Evolutionary conservation across 108 stramenopile species (phyloP).

Genomic region (Pseudonitzschia delicatissima): DNA sequence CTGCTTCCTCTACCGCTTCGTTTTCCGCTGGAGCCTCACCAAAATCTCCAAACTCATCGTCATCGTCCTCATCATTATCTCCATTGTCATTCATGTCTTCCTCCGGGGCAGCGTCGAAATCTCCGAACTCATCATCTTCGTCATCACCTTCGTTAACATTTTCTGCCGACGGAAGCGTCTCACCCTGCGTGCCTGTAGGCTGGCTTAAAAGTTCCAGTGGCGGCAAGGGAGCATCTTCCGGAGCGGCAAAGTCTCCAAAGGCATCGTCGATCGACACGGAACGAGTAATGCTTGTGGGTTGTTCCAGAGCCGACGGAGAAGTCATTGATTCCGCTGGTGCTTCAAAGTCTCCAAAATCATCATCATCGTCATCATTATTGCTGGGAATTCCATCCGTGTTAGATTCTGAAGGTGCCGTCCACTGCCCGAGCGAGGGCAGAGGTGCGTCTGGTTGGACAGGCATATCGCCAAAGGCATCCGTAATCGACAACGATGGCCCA

Average conservation of each 20-base stretch:
- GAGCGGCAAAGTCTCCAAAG: conserved; percentile 23
- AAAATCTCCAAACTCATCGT: conserved; percentile 37
- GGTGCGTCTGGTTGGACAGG: conserved; percentile 8
- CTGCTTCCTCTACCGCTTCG: neutral
- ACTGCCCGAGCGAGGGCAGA: conserved; percentile 16
- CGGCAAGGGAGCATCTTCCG: conserved; percentile 35
- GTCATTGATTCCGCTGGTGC: too few species aligned
- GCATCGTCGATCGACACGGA: conserved; percentile 29
- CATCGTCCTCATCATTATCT: conserved; percentile 1
- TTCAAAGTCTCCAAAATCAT: too few species aligned
- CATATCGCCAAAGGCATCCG: conserved; percentile 8
- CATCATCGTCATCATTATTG: too few species aligned
- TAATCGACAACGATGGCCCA: neutral
- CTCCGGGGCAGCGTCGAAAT: conserved; percentile 2
- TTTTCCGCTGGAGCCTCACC: conserved; percentile 9
- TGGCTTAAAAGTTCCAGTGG: conserved; percentile 1
- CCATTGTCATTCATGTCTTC: neutral
- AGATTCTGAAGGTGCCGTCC: too few species aligned
- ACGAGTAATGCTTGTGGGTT: neutral
- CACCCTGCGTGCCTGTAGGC: neutral
- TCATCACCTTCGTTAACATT: neutral
- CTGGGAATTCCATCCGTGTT: too few species aligned
- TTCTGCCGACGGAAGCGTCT: neutral
- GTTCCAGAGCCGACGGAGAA: too few species aligned
- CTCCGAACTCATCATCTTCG: conserved; percentile 15